These are phyloP conservation scores for Lodderomyces beijingensis DNA, from an alignment of 1,139 yeast genomes.

Conservation along the genomic window DNA sequence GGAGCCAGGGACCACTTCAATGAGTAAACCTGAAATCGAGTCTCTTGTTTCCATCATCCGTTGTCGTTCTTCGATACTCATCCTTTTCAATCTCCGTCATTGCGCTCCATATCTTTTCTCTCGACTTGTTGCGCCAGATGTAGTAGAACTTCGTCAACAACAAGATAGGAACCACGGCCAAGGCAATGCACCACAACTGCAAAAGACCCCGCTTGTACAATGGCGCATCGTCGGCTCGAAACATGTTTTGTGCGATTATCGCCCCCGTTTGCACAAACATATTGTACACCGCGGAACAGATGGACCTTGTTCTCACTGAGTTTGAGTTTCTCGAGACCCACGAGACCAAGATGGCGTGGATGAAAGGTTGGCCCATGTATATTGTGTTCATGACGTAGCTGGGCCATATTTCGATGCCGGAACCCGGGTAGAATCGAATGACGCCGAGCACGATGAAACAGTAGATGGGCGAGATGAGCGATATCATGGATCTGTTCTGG, in stretches of 20 bases:
- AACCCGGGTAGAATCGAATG: constrained; percentile 49
- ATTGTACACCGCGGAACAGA: constrained; percentile 48
- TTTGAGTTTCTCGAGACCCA: constrained; percentile 62
- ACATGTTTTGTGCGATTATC: constrained; percentile 49
- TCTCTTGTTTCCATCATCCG: constrained; percentile 51
- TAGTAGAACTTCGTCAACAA: constrained; percentile 36
- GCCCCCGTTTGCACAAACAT: constrained; percentile 55
- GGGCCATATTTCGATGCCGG: constrained; percentile 46
- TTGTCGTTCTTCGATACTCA: constrained; percentile 37
- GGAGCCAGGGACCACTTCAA: too few species aligned
- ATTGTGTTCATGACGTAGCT: constrained; percentile 48
- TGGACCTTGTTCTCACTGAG: constrained; percentile 53
- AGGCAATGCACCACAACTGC: constrained; percentile 15
- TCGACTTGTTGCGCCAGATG: constrained; percentile 40
- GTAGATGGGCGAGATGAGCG: constrained; percentile 36
- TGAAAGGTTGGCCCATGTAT: constrained; percentile 46
- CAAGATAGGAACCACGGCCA: constrained; percentile 18
- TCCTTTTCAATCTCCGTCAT: constrained; percentile 45
- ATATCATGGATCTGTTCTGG: constrained; percentile 29
- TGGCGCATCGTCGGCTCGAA: constrained; percentile 55
- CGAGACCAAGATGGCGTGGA: constrained; percentile 50
- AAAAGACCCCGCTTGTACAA: constrained; percentile 51
- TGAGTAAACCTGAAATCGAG: constrained; percentile 45
- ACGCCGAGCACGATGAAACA: constrained; percentile 35
- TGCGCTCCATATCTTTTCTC: constrained; percentile 42